phyloP scores from a whole-genome alignment of 2,329 filamentous ascomycete genomes.

The Fonsecaea multimorphosa region DNA sequence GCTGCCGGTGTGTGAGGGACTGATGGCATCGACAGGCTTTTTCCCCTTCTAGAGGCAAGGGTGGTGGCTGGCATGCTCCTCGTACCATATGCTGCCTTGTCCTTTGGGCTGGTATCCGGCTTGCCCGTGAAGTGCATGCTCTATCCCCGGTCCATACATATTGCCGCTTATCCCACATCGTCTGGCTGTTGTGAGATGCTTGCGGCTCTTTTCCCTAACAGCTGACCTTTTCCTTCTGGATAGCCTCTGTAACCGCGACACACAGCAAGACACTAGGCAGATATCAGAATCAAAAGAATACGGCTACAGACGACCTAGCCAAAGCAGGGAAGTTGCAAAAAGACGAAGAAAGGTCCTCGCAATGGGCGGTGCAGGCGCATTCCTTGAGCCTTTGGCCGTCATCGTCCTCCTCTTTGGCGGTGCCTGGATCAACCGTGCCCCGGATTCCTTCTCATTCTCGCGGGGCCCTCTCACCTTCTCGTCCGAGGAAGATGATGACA shows the following conservation, averaged over 20 bases:
- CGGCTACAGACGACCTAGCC: not conserved
- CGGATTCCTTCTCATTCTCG: constrained; percentile 45
- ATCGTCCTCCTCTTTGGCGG: constrained; percentile 65
- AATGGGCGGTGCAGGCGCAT: constrained; percentile 64
- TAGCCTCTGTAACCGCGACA: not conserved
- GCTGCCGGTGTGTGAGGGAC: not conserved
- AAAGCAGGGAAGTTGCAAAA: not conserved
- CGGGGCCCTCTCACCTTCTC: constrained; percentile 22
- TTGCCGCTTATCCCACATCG: not conserved
- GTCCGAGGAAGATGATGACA: constrained; percentile 31
- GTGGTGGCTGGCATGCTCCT: not conserved
- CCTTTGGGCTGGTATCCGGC: not conserved
- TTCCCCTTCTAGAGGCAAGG: not conserved
- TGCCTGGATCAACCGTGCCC: constrained; percentile 64
- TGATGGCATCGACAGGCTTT: not conserved
- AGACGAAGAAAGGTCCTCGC: not conserved
- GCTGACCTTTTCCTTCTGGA: not conserved
- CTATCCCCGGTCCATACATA: not conserved
- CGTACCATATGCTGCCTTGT: not conserved
- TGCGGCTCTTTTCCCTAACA: not conserved
- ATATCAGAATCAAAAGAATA: not conserved
- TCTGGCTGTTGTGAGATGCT: not conserved
- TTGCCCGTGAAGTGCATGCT: not conserved
- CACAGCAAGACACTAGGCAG: not conserved
- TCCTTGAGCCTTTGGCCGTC: constrained; percentile 68